Evolutionary conservation across 495 filamentous ascomycete genomes (phyloP), one percentile per base, ranked within the genome.

Genomic region (Hyaloscypha bicolor): DNA sequence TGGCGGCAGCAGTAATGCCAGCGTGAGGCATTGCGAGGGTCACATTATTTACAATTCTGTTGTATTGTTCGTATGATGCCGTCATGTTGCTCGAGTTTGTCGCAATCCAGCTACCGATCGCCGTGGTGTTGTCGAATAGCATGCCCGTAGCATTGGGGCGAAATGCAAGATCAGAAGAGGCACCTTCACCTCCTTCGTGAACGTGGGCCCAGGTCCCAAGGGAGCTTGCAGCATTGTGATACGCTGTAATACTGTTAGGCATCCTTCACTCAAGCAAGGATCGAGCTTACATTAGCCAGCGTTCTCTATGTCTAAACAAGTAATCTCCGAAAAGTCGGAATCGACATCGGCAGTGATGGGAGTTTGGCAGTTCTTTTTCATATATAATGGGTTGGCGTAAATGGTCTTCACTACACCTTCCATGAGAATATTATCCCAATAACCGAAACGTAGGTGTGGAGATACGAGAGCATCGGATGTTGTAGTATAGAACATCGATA

Each of bases 21-120:
- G 85, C 80, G 64, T 93, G 90, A 0, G 91, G 91, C 81, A 93
- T 87, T 2, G 89, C 87, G 69, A 92, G 82, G 0, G 88, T 91
- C 51, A 93, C 84, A 70, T 93, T 93, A 75, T 91, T 88, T 65
- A 93, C 74, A 53, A 89, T 77, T 42, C 90, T 79, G 0, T 69
- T 63, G 68, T 84, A 74, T 33, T 76, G 66, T 3, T 75, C 60
- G 14, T 84, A 90, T 3, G 76, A 73, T 5, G 75, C 73, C 0
- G 76, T 78, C 35, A 86, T 80, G 63, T 89, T 74, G 30, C 75
- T 72, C 9, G 75, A 69, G 14, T 84, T 77, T 12, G 69, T 72
- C 62, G 81, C 76, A 58, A 91, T 85, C 89, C 89, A 92, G 42
- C 79, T 78, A 4, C 84, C 86, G 3, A 72, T 81, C 35, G 91